Evolutionary conservation across 352 stramenopile genomes (phyloP).

Genomic region (Vaucheria bursata): DNA sequence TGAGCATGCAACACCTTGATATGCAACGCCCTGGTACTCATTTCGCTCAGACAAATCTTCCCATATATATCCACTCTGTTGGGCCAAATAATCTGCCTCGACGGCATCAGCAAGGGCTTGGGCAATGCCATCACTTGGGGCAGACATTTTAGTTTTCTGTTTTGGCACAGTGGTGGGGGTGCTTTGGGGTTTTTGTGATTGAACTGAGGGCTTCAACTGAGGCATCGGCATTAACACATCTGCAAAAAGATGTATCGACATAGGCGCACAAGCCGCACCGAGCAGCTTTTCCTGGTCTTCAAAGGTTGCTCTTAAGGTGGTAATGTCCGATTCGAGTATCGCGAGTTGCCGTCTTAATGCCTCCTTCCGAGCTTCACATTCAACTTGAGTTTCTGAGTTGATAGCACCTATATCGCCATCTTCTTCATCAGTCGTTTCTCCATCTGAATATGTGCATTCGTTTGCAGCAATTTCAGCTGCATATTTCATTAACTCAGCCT

Average conservation of each 20-base stretch:
- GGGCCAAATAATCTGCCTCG: neutral
- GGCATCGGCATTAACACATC: neutral
- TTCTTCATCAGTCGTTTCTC: neutral
- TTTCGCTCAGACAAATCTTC: neutral
- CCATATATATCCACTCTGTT: neutral
- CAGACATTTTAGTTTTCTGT: neutral
- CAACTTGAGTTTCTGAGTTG: no score
- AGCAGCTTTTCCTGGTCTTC: constrained; percentile 11
- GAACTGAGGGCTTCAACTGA: neutral
- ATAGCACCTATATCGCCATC: neutral
- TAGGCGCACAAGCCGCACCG: neutral
- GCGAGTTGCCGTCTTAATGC: constrained; percentile 18
- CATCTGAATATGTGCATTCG: neutral
- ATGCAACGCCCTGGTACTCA: neutral
- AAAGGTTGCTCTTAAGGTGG: constrained; percentile 9
- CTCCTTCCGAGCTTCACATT: constrained; percentile 13
- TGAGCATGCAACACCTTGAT: no score
- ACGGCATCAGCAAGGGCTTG: neutral
- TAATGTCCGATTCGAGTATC: constrained; percentile 25
- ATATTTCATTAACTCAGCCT: no score
- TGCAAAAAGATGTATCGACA: neutral
- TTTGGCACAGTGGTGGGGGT: neutral
- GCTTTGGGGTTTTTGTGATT: neutral
- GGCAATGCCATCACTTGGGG: neutral
- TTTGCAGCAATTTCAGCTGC: no score